Conservation (phyloP, 2,329 filamentous ascomycete genomes). For the Colletotrichum liriopes region DNA sequence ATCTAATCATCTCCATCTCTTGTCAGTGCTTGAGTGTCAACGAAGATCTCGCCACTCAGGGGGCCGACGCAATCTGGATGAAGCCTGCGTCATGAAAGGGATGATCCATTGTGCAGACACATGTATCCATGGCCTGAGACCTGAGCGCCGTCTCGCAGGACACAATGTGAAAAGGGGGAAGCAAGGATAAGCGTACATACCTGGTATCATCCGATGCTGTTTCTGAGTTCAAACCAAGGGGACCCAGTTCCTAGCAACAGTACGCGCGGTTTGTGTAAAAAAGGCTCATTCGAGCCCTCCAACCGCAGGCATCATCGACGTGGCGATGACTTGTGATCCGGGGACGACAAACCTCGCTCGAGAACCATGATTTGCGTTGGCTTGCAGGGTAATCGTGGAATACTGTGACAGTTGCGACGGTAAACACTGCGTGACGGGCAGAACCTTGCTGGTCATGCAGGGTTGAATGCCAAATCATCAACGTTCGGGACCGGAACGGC, state of each 20-base stretch:
- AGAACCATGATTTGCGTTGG: conserved; percentile 26
- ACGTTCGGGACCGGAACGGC: background rate
- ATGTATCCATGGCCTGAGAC: conserved; percentile 14
- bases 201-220: conserved; percentile 16
- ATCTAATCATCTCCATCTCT: background rate
- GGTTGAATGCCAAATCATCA: background rate
- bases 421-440: conserved; percentile 7
- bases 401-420: background rate
- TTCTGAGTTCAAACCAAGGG: background rate
- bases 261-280: conserved; percentile 18
- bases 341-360: background rate
- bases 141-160: background rate
- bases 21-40: conserved; percentile 10
- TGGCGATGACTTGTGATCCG: background rate
- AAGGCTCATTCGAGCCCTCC: conserved; percentile 1
- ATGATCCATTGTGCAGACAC: background rate
- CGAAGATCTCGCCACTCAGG: conserved; percentile 15
- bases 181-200: conserved; percentile 4
- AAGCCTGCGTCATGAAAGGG: background rate
- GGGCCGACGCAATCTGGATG: conserved; percentile 11
- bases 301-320: conserved; percentile 32
- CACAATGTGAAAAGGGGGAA: background rate
- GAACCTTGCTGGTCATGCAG: conserved; percentile 7
- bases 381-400: conserved; percentile 20
- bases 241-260: conserved; percentile 2